Conservation (phyloP, 2,329 filamentous ascomycete species). For the Sclerotinia nivalis region DNA sequence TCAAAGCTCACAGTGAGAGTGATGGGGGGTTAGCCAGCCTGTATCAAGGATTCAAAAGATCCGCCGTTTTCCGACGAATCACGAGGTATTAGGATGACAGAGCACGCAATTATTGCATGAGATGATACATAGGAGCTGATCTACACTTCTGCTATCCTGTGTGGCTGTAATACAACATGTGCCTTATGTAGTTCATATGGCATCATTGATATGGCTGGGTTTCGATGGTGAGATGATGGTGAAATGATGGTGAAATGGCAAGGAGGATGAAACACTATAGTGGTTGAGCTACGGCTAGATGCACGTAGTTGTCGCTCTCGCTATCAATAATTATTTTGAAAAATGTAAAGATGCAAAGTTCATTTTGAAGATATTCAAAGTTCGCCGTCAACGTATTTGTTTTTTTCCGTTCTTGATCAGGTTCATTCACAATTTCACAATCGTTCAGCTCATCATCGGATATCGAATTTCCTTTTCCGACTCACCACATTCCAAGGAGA, state of each 20-base stretch:
- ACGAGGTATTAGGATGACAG: not conserved
- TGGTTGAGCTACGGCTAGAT: not conserved
- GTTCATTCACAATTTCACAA: not conserved
- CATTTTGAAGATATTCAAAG: not conserved
- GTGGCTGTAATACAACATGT: not conserved
- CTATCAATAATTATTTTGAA: not conserved
- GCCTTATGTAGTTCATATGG: constrained; percentile 15
- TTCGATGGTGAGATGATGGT: constrained; percentile 3
- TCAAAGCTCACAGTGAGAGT: not conserved
- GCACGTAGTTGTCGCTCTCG: constrained; percentile 1
- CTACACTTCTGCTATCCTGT: not conserved
- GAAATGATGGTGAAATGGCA: constrained; percentile 13
- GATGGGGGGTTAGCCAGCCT: not conserved
- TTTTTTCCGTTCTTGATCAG: not conserved
- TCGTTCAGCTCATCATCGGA: not conserved
- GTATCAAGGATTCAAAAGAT: not conserved
- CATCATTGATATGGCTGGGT: constrained; percentile 19
- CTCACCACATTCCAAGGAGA: not conserved
- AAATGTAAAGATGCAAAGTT: not conserved
- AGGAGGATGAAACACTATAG: not conserved
- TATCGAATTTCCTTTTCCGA: not conserved
- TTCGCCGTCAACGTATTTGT: not conserved
- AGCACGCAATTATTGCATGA: constrained; percentile 24
- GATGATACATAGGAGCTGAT: constrained; percentile 4
- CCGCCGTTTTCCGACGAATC: constrained; percentile 16